Evolutionary conservation across 139 green algal genomes (phyloP).

Genomic region (Chlorella ohadii): DNA sequence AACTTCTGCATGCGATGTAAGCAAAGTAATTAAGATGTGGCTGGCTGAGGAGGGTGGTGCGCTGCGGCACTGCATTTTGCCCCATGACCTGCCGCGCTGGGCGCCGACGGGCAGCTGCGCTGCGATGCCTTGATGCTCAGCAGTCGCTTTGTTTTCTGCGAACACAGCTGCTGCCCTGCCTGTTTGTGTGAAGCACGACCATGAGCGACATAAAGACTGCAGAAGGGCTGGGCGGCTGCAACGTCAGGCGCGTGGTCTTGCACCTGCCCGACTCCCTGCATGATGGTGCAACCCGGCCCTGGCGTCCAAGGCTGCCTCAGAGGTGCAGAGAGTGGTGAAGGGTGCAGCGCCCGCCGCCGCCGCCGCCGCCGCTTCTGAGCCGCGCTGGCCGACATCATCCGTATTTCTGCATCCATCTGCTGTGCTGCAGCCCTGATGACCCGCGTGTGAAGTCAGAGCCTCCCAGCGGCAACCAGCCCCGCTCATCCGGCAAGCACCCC

Average conservation of each 20-base stretch:
- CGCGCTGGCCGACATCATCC: too few relatives aligned
- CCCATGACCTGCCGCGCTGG: too few relatives aligned
- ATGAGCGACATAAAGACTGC: constrained; percentile 25
- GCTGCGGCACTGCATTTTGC: too few relatives aligned
- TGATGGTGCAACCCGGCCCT: background rate
- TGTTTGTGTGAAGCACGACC: background rate
- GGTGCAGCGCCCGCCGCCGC: background rate
- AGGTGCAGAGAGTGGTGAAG: background rate
- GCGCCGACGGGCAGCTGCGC: too few relatives aligned
- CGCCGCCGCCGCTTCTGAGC: background rate
- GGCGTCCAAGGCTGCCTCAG: background rate
- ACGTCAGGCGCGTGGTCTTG: background rate
- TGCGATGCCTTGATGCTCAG: too few relatives aligned
- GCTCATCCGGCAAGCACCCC: background rate
- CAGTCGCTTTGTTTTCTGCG: too few relatives aligned
- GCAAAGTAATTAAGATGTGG: too few relatives aligned
- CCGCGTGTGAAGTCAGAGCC: constrained; percentile 2
- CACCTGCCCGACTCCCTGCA: too few relatives aligned
- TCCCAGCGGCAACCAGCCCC: constrained; percentile 1
- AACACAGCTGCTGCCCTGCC: too few relatives aligned
- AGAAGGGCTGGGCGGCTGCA: constrained; percentile 22
- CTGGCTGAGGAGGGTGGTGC: too few relatives aligned
- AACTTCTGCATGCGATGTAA: too few relatives aligned
- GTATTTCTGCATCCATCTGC: too few relatives aligned
- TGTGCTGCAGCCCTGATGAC: constrained; percentile 14